Evolutionary conservation across 1,284 basidiomycete species (phyloP).

Genomic region (Paramarasmius palmivorus): DNA sequence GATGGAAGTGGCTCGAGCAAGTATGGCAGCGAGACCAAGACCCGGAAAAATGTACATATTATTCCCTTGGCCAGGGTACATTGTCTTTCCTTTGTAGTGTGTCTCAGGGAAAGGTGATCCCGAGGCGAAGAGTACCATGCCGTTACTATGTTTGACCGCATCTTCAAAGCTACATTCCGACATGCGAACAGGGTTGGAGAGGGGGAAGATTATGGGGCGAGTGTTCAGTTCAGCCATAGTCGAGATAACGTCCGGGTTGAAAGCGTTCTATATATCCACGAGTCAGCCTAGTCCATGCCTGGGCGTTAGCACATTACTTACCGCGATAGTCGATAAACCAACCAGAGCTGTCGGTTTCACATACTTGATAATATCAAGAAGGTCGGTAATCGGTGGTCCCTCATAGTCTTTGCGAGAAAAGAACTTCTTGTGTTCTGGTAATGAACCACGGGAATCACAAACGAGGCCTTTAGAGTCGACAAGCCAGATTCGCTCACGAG

Average conservation of each 20-base stretch:
- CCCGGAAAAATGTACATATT: slow-evolving; percentile 86
- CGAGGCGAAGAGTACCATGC: slow-evolving; percentile 83
- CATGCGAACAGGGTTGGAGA: slow-evolving; percentile 90
- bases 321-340: slow-evolving; percentile 85
- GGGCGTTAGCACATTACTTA: slow-evolving; percentile 23
- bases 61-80: slow-evolving; percentile 90
- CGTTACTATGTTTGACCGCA: slow-evolving; percentile 76
- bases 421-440: slow-evolving; percentile 85
- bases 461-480: slow-evolving; percentile 89
- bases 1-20: slow-evolving; percentile 64
- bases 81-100: slow-evolving; percentile 54
- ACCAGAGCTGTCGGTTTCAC: slow-evolving; percentile 91
- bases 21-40: slow-evolving; percentile 79
- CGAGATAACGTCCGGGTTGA: slow-evolving; percentile 74
- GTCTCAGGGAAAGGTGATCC: slow-evolving; percentile 87
- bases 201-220: slow-evolving; percentile 92
- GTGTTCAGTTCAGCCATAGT: slow-evolving; percentile 84
- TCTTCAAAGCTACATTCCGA: slow-evolving; percentile 88
- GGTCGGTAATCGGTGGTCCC: slow-evolving; percentile 73
- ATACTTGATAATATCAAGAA: slow-evolving; percentile 82
- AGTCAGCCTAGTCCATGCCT: too few species aligned
- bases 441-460: slow-evolving; percentile 65
- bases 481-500: slow-evolving; percentile 76
- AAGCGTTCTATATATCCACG: slow-evolving; percentile 57
- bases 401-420: slow-evolving; percentile 83